Evolutionary conservation across 345 rosid genomes (phyloP).

Genomic region (Arabidopsis thaliana): TAIR10.1 NC_003071.7:18303001-18303500

Average conservation of each 20-base stretch:
- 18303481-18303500: conserved; percentile 34
- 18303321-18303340: conserved; percentile 85
- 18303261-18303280: background rate
- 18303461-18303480: conserved; percentile 95
- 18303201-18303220: conserved; percentile 9
- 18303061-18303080: background rate
- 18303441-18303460: conserved; percentile 93
- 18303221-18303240: background rate
- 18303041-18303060: conserved; percentile 19
- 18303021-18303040: conserved; percentile 49
- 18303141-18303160: conserved; percentile 90
- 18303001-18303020: conserved; percentile 90
- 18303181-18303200: conserved; percentile 59
- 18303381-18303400: conserved; percentile 74
- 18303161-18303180: conserved; percentile 89
- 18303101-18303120: conserved; percentile 84
- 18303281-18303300: conserved; percentile 99
- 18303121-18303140: conserved; percentile 91
- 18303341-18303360: conserved; percentile 81
- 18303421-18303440: conserved; percentile 80
- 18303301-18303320: conserved; percentile 97
- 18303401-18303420: conserved; percentile 98
- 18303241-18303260: background rate
- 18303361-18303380: conserved; percentile 49
- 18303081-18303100: conserved; percentile 23